Evolutionary conservation across 148 eudicot species (phyloP).

Genomic region (Drosera capensis): DNA sequence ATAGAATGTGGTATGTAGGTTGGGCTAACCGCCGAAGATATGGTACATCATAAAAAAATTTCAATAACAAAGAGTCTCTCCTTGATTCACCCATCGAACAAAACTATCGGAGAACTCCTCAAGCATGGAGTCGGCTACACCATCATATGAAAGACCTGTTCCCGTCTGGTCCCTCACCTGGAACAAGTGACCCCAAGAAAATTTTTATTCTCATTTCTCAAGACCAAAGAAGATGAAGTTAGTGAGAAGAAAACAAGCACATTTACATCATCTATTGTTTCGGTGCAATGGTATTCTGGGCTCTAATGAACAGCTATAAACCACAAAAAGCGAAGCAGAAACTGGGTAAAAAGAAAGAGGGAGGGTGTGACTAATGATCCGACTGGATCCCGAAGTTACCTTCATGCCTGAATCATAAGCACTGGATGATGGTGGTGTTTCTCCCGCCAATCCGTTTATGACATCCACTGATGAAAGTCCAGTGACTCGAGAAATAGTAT

Average conservation of each 20-base stretch:
- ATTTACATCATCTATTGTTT: no score
- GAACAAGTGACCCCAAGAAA: background rate
- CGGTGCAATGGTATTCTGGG: no score
- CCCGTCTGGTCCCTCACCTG: constrained; percentile 41
- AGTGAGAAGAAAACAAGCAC: background rate
- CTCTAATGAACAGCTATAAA: no score
- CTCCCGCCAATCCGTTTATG: constrained; percentile 27
- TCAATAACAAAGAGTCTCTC: constrained; percentile 55
- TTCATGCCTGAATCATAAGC: constrained; percentile 38
- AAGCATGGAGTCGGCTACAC: constrained; percentile 18
- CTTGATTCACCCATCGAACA: constrained; percentile 62
- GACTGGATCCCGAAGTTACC: constrained; percentile 15
- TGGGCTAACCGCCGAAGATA: no score
- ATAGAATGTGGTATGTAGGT: no score
- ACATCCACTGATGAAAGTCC: constrained; percentile 34
- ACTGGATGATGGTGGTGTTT: constrained; percentile 42
- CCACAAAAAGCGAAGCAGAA: no score
- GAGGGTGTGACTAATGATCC: background rate
- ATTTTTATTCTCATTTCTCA: background rate
- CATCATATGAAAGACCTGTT: constrained; percentile 26
- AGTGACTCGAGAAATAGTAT: constrained; percentile 19
- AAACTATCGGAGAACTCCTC: constrained; percentile 69
- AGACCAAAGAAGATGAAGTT: background rate
- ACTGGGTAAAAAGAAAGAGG: background rate
- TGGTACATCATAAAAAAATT: no score